Conservation (phyloP, 2,329 filamentous ascomycete species). For the Botrytis fabae region DNA sequence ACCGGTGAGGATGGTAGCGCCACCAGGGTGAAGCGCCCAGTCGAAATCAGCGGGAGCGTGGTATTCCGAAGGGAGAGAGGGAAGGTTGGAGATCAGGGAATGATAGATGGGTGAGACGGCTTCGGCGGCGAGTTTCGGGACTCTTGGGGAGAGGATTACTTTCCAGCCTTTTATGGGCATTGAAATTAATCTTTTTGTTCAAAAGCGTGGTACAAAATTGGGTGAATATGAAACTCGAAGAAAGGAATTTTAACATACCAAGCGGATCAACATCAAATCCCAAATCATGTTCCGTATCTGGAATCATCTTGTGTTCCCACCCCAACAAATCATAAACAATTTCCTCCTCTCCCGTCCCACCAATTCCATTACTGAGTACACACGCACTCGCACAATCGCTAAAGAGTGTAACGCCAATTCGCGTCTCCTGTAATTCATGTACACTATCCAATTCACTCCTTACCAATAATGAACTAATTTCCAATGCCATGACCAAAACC, state of each 20-base stretch:
- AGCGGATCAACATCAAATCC: slow-evolving; percentile 65
- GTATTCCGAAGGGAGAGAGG: slow-evolving; percentile 48
- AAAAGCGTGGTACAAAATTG: not conserved
- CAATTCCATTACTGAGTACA: slow-evolving; percentile 64
- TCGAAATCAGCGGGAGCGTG: slow-evolving; percentile 60
- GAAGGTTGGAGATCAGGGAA: slow-evolving; percentile 52
- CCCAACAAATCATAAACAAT: slow-evolving; percentile 60
- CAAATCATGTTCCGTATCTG: slow-evolving; percentile 61
- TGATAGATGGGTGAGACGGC: slow-evolving; percentile 56
- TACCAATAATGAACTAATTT: slow-evolving; percentile 61
- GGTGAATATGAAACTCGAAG: not conserved
- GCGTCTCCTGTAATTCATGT: slow-evolving; percentile 56
- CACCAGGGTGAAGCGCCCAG: slow-evolving; percentile 73
- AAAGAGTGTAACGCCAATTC: slow-evolving; percentile 67
- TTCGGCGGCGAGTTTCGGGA: slow-evolving; percentile 56
- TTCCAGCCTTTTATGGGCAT: slow-evolving; percentile 56
- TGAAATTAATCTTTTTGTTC: not conserved
- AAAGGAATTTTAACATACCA: slow-evolving; percentile 45
- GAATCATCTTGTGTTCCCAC: slow-evolving; percentile 64
- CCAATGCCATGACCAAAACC: slow-evolving; percentile 64
- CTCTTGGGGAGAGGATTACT: slow-evolving; percentile 61
- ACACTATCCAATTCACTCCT: slow-evolving; percentile 66
- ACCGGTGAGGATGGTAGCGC: slow-evolving; percentile 64
- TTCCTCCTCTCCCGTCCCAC: slow-evolving; percentile 40
- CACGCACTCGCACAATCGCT: slow-evolving; percentile 69